Evolutionary conservation across 139 green algal species (phyloP).

Genomic region (Tetratostichococcus sp.): DNA sequence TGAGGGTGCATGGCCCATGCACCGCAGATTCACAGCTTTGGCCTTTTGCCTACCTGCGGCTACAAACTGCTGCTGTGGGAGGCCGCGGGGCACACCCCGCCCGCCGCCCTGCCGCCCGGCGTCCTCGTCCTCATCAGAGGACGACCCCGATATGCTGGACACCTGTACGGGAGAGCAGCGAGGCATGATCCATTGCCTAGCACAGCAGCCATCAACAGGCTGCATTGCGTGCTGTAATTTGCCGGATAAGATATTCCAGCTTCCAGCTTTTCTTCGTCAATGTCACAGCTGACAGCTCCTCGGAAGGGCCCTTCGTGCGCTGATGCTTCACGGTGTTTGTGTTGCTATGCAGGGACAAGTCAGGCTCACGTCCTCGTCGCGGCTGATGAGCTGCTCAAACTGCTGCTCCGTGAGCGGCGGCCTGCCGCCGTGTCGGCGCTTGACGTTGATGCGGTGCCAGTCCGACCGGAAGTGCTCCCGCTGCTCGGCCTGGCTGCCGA

Average conservation of each 20-base stretch:
- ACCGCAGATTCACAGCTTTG: too few relatives aligned
- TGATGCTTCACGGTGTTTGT: too few relatives aligned
- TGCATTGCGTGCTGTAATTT: too few relatives aligned
- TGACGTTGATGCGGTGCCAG: conserved; percentile 88
- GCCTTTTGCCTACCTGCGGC: too few relatives aligned
- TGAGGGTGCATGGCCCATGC: too few relatives aligned
- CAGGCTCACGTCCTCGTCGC: conserved; percentile 42
- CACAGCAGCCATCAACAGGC: too few relatives aligned
- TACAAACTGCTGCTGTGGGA: conserved; percentile 24
- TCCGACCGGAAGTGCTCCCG: conserved; percentile 82
- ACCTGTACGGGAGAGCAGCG: conserved; percentile 41
- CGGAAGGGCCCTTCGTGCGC: too few relatives aligned
- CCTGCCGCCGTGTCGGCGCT: conserved; percentile 52
- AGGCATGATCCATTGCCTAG: too few relatives aligned
- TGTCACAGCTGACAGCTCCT: too few relatives aligned
- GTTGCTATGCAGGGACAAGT: not conserved
- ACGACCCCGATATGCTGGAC: conserved; percentile 63
- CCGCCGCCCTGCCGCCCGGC: not conserved
- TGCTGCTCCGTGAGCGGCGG: conserved; percentile 50
- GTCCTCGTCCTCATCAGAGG: conserved; percentile 29
- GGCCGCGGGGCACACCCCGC: not conserved
- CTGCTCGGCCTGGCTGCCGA: conserved; percentile 44
- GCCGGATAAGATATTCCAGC: too few relatives aligned
- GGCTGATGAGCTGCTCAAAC: conserved; percentile 52
- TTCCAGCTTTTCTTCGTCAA: too few relatives aligned